A percentile compares a stretch with the other conserved stretches of the same genome.
Conservation (phyloP, 176 grass and related monocot species). For the Melocanna baccifera region DNA sequence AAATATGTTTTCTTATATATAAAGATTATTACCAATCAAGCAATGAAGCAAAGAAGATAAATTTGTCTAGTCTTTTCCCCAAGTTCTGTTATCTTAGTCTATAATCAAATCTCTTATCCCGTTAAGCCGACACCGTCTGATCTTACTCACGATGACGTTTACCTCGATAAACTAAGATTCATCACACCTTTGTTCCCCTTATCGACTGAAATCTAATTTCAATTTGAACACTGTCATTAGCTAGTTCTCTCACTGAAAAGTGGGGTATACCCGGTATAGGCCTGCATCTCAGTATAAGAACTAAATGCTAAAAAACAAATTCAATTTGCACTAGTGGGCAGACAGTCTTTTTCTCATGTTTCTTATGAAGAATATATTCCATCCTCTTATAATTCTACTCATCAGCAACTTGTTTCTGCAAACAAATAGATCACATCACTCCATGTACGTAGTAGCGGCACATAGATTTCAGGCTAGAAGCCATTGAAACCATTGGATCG, state of each 20-base stretch:
- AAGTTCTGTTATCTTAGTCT: no score
- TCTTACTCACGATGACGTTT: no score
- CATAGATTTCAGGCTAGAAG: conserved; percentile 14
- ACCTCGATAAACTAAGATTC: no score
- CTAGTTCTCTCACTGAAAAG: background rate
- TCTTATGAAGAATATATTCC: background rate
- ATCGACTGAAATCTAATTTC: background rate
- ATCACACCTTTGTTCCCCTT: no score
- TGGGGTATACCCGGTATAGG: background rate
- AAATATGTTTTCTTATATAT: no score
- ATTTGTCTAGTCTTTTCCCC: no score
- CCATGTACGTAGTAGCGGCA: background rate
- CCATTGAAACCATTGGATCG: background rate
- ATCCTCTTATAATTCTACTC: background rate
- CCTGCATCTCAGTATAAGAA: background rate
- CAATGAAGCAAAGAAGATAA: no score
- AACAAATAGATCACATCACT: background rate
- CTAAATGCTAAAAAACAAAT: background rate
- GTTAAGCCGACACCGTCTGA: no score
- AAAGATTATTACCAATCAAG: no score
- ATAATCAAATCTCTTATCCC: no score
- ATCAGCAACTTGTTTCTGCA: background rate
- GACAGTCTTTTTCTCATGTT: no score
- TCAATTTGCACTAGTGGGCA: background rate
- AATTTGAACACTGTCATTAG: background rate